Evolutionary conservation across 108 stramenopile genomes (phyloP), one percentile per base, ranked within the genome.

Genomic region (Mediolabrus comicus): DNA sequence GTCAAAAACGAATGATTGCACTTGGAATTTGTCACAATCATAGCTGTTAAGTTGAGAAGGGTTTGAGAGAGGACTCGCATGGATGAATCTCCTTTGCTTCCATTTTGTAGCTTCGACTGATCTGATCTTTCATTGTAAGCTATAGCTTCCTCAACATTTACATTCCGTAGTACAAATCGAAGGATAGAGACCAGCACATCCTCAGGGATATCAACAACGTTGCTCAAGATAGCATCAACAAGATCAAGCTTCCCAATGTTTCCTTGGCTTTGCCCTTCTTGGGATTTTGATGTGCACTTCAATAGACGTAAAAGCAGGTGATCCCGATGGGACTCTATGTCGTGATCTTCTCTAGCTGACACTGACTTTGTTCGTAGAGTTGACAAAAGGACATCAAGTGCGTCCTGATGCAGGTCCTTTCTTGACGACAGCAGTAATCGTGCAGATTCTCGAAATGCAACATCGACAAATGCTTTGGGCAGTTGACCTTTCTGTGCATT

Each of bases 1-100:
- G 60, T 73, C 62, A 80, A 54, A 33, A 80, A 64, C 2, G 79
- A 72, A 12, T 62, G 79, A 57, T 80, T 80, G 36, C 79, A 80
- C 31, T 53, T 80, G 11, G 79, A 80, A 33, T 80, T 72, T 43
- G 33, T 73, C 12, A 80, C 71, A 80, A 80, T 53, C 66, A 64
- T 80, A 3, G 71, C 72, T 9, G 71, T 80, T 22, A 72, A 73
- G 55, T 72, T 67, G 32, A 80, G 67, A 3, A 80, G 27, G 36
- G 71, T 62, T 22, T 73, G 46, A 56, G 79, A 62, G 41, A 80
- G 31, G 16, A 80, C 53, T 53, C 58, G 72, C 19, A 67, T 59
- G 32, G 39, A 35, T n/a, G 60, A 27, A 16, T 34, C 60, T 51
- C 30, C 26, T 22, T 39, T 29, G 7, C 39, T 41, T 7, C 52